A percentile compares a stretch with the other conserved stretches of the same genome.
phyloP scores from a whole-genome alignment of 768 basidiomycete species.

The Fomitopsis pulvina region DNA sequence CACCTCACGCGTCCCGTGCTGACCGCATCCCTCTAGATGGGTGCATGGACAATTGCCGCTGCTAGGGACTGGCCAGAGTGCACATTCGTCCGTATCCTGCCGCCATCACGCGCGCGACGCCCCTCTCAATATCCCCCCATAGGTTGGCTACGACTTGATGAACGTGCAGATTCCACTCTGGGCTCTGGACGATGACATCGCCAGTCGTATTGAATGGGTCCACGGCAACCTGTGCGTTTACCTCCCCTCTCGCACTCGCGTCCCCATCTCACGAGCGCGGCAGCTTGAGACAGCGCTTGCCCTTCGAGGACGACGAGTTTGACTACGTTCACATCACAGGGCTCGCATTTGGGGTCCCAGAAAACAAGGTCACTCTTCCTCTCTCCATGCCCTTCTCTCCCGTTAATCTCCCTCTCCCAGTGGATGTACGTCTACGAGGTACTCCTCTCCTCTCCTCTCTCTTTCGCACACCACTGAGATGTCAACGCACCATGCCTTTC shows the following conservation, averaged over 20 bases:
- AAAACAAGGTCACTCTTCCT: conserved; percentile 57
- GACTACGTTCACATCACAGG: conserved; percentile 67
- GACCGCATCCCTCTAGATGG: conserved; percentile 39
- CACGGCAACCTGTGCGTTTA: conserved; percentile 70
- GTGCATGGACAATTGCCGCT: conserved; percentile 69
- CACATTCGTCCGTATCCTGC: conserved; percentile 44
- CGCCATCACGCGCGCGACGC: neutral
- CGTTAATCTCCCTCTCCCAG: no score
- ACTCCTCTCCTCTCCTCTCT: conserved; percentile 9
- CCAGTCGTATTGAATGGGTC: conserved; percentile 58
- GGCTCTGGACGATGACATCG: conserved; percentile 44
- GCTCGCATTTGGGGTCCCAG: conserved; percentile 48
- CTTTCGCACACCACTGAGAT: conserved; percentile 3
- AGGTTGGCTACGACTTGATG: conserved; percentile 79
- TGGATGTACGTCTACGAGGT: conserved; percentile 68
- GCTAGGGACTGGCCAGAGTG: conserved; percentile 65
- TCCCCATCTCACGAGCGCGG: no score
- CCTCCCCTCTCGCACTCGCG: neutral
- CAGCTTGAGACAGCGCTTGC: conserved; percentile 71
- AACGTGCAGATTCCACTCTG: conserved; percentile 61
- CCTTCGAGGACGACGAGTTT: conserved; percentile 79
- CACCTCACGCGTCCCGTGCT: no score
- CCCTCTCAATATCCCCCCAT: neutral
- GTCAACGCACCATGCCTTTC: no score
- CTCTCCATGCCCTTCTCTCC: no score